Evolutionary conservation across 768 basidiomycete genomes (phyloP).

Genomic region (Pisolithus marmoratus): DNA sequence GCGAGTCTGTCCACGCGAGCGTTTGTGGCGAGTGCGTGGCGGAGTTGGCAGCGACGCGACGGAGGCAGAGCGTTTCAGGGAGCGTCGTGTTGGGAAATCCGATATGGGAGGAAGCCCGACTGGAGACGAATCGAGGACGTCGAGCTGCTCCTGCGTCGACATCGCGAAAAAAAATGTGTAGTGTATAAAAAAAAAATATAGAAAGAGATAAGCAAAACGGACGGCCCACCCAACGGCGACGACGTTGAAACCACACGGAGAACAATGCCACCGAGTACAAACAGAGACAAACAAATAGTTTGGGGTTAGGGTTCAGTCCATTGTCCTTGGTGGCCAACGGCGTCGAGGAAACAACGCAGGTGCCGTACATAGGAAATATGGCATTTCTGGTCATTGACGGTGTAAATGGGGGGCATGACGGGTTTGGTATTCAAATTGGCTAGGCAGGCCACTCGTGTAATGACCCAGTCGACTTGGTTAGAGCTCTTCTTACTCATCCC

Average conservation of each 20-base stretch:
- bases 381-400: no score
- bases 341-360: no score
- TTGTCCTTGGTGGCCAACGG: no score
- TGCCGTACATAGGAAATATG: no score
- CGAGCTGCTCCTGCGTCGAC: conserved; percentile 22
- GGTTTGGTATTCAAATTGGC: no score
- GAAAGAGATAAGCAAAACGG: not conserved
- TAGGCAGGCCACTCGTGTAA: no score
- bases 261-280: not conserved
- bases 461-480: no score
- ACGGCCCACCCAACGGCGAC: not conserved
- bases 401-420: no score
- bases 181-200: not conserved
- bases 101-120: conserved; percentile 9
- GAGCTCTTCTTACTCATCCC: no score
- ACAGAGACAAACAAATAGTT: not conserved
- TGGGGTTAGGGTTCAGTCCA: not conserved
- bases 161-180: conserved; percentile 5
- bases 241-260: not conserved
- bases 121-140: conserved; percentile 30
- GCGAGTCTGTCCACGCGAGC: conserved; percentile 35
- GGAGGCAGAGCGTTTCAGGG: conserved; percentile 60
- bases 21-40: conserved; percentile 51
- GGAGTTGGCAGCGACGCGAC: conserved; percentile 62
- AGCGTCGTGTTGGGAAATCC: conserved; percentile 18